A percentile compares a stretch with the other conserved stretches of the same genome.
Conservation (phyloP, 345 rosid species). For the Rhodomyrtus tomentosa region DNA sequence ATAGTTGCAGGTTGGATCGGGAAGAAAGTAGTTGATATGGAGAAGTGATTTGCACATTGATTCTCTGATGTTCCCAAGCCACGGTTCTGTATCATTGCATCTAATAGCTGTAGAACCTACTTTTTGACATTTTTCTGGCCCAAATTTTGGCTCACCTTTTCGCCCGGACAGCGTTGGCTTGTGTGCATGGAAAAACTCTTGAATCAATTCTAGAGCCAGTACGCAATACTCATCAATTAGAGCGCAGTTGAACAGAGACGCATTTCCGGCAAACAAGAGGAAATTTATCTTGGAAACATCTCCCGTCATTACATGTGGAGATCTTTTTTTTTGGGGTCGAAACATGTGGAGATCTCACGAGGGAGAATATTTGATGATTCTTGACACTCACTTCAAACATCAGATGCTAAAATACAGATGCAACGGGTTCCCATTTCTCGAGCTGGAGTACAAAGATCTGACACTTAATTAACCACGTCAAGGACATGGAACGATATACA, state of each 20-base stretch:
- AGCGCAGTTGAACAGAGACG: not conserved
- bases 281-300: not conserved
- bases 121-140: not conserved
- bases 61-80: not conserved
- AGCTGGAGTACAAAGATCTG: not conserved
- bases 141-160: not conserved
- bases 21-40: slow-evolving; percentile 40
- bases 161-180: not conserved
- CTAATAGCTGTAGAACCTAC: not conserved
- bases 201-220: not conserved
- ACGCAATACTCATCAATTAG: not conserved
- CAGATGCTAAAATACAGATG: not conserved
- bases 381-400: not conserved
- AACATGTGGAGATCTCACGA: not conserved
- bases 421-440: not conserved
- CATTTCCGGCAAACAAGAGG: not conserved
- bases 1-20: slow-evolving; percentile 87
- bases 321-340: too few species aligned
- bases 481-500: slow-evolving; percentile 19
- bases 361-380: not conserved
- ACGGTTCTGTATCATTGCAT: not conserved
- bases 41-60: slow-evolving; percentile 11
- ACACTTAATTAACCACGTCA: not conserved
- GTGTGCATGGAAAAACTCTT: not conserved
- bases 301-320: not conserved